These are phyloP conservation scores for Eucalyptus cladocalyx DNA, from an alignment of 345 rosid genomes.

Conservation along the genomic window DNA sequence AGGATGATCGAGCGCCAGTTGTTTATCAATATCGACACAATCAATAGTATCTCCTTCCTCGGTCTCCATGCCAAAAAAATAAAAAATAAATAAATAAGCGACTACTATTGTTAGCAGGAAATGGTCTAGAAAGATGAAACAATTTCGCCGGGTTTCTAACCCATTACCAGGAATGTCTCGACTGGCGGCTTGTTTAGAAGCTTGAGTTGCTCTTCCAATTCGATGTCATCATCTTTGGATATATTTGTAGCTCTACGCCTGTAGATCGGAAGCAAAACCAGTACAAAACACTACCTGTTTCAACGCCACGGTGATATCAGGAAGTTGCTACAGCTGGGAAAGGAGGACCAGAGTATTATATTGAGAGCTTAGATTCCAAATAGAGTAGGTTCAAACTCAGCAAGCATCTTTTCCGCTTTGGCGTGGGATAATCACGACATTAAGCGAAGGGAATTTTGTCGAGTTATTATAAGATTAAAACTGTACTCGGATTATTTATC, in stretches of 20 bases:
- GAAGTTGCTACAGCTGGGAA: not conserved
- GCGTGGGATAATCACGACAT: not conserved
- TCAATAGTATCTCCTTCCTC: not conserved
- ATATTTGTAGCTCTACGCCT: not conserved
- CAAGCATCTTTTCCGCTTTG: not conserved
- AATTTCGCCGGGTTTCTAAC: not conserved
- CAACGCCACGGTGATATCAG: not conserved
- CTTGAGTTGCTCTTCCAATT: not conserved
- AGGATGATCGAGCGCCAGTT: not conserved
- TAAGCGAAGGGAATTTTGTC: not conserved
- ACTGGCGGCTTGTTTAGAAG: not conserved
- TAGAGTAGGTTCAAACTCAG: not conserved
- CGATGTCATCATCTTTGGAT: not conserved
- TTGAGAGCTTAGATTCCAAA: not conserved
- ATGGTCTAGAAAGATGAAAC: not conserved
- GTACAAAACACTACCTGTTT: not conserved
- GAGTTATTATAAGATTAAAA: not conserved
- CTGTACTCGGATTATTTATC: not conserved
- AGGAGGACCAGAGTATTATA: not conserved
- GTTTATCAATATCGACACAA: not conserved
- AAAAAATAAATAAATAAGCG: rapidly evolving
- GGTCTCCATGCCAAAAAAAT: not conserved
- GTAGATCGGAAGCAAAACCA: not conserved
- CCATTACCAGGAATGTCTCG: not conserved
- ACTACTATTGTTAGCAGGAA: not conserved